Percentiles rank a stretch among this genome's conserved stretches.
phyloP scores from a whole-genome alignment of 306 rosid species.

The Rosa lucieae region DNA sequence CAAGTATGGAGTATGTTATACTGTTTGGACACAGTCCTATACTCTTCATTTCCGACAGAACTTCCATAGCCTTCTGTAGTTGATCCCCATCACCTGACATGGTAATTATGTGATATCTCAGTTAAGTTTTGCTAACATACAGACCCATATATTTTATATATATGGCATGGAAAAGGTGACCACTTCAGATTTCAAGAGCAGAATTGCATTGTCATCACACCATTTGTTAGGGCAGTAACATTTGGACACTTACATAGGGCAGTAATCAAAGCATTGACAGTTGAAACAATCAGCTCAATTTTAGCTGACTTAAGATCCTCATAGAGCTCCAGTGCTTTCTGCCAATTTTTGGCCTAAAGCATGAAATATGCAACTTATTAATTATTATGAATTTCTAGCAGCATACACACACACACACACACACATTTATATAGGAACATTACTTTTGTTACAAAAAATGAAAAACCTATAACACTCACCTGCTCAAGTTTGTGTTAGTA shows the following conservation, averaged over 20 bases:
- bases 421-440: too few relatives aligned
- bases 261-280: slow-evolving; percentile 88
- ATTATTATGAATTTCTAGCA: slow-evolving; percentile 19
- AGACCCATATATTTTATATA: neutral
- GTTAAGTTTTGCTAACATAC: slow-evolving; percentile 14
- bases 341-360: slow-evolving; percentile 85
- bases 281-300: slow-evolving; percentile 62
- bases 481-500: too few relatives aligned
- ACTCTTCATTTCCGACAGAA: slow-evolving; percentile 75
- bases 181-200: neutral
- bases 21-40: slow-evolving; percentile 74
- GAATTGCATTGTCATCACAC: neutral
- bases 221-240: neutral
- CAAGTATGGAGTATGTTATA: slow-evolving; percentile 20
- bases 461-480: too few relatives aligned
- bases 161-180: neutral
- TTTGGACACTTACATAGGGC: slow-evolving; percentile 72
- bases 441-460: too few relatives aligned
- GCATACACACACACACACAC: neutral
- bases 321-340: slow-evolving; percentile 77
- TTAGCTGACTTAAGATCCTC: slow-evolving; percentile 70
- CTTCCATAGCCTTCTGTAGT: slow-evolving; percentile 77
- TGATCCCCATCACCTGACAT: slow-evolving; percentile 85
- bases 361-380: slow-evolving; percentile 32
- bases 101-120: slow-evolving; percentile 23